Evolutionary conservation across 2,329 filamentous ascomycete genomes (phyloP), one percentile per base, ranked within the genome.

Genomic region (Orbilia quercus): DNA sequence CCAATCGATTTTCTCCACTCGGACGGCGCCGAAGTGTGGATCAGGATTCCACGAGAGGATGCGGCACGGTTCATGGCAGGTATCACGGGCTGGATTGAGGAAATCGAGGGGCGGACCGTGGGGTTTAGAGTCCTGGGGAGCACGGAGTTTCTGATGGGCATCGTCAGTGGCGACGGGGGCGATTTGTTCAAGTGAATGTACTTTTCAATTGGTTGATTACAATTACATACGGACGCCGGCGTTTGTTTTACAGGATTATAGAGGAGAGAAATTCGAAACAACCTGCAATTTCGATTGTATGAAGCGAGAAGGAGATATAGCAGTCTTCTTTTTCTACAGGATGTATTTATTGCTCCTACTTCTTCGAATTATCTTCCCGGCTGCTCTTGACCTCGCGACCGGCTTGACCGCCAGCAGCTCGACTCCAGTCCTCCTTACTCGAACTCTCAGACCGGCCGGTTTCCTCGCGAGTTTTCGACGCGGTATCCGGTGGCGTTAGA

Each of bases 1-100:
- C 82, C 88, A 0, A 79, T 92, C 64, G 91, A 94, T 78, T 86
- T 93, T 18, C 83, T 94, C 34, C 87, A 88, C 76, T 82, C 88
- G 0, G 81, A 86, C 1, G 83, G 81, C 0, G 77, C 78, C 4
- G 82, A 87, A 51, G 85, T 85, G 63, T 91, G 89, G 88, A 79
- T 92, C 54, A 83, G 90, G 16, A 79, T 91, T 7, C 88, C 89
- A 3, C 81, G 84, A 3, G 83, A 85, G 65, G 88, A 91, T 76
- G 80, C 88, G 6, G 82, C 81, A 0, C 83, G 84, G 0, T 85
- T 92, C 62, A 82, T 88, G 0, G 89, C 87, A 0, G 89, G 88
- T 1, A 81, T 90, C 12, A 87, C 88, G 2, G 87, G 88, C 0
- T 92, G 88, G 85, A 81, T 84, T 54, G 86, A 87, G 22, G 80